phyloP scores from a whole-genome alignment of 495 filamentous ascomycete species.

The Penicillium odoratum region DNA sequence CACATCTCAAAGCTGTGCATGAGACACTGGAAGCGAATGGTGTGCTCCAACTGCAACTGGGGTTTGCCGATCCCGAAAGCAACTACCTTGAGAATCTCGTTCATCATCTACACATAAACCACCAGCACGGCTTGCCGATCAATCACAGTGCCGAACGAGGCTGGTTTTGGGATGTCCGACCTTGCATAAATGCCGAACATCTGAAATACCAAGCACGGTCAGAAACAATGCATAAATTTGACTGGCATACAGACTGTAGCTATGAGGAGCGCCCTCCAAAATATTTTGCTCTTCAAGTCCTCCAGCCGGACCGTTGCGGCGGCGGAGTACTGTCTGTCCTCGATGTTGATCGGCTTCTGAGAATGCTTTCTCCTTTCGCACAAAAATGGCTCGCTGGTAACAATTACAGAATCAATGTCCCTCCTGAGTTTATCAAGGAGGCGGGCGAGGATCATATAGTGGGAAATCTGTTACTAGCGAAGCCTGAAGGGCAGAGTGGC shows the following conservation, averaged over 20 bases:
- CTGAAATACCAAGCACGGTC: conserved; percentile 30
- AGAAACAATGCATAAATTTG: conserved; percentile 35
- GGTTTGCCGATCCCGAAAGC: conserved; percentile 27
- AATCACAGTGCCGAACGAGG: conserved; percentile 35
- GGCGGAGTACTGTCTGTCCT: conserved; percentile 39
- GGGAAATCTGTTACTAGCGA: conserved; percentile 20
- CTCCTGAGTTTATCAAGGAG: conserved; percentile 35
- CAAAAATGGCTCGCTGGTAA: conserved; percentile 14
- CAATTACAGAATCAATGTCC: conserved; percentile 31
- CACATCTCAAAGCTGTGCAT: no score
- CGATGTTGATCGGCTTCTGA: conserved; percentile 21
- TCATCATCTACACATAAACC: conserved; percentile 24
- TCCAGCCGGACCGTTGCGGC: conserved; percentile 35
- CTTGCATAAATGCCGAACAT: conserved; percentile 13
- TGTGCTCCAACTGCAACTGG: conserved; percentile 3
- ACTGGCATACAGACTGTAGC: conserved; percentile 48
- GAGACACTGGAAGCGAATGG: neutral
- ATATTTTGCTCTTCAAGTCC: conserved; percentile 42
- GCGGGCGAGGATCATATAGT: conserved; percentile 16
- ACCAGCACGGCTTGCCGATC: conserved; percentile 33
- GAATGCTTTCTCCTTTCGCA: conserved; percentile 19
- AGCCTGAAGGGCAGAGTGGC: neutral
- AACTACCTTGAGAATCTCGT: conserved; percentile 31
- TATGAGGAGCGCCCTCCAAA: conserved; percentile 36
- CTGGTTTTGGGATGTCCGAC: conserved; percentile 41